phyloP scores from a whole-genome alignment of 129 eudicot genomes.

The Flaveria robusta region DNA sequence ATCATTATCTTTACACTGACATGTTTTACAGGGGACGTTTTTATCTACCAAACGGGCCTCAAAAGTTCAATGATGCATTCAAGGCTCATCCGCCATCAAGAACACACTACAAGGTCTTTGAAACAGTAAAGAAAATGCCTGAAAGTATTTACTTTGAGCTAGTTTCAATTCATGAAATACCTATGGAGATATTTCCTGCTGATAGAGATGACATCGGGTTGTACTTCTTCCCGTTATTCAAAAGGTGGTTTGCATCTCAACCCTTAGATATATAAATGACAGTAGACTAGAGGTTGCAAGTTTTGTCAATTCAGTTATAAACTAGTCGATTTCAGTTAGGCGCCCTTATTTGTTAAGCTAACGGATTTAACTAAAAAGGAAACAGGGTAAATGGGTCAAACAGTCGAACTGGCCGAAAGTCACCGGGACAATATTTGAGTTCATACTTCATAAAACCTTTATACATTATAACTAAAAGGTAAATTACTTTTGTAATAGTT shows the following conservation, averaged over 20 bases:
- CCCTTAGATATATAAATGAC: background rate
- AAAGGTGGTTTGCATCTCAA: conserved; percentile 41
- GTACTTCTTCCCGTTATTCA: conserved; percentile 53
- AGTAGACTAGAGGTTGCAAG: conserved; percentile 35
- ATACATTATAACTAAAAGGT: background rate
- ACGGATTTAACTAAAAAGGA: background rate
- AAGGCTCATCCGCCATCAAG: conserved; percentile 58
- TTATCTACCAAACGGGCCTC: conserved; percentile 27
- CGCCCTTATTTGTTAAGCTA: background rate
- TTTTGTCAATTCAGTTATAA: background rate
- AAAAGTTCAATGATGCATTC: conserved; percentile 33
- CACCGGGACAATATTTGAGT: background rate
- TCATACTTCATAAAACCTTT: background rate
- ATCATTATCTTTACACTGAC: conserved; percentile 16
- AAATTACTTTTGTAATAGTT: background rate
- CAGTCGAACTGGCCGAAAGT: background rate
- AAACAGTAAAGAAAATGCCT: conserved; percentile 54
- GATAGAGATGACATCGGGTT: conserved; percentile 60
- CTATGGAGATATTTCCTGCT: conserved; percentile 47
- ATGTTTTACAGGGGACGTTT: conserved; percentile 59
- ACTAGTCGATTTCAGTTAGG: background rate
- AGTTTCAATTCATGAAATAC: conserved; percentile 31
- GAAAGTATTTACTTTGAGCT: conserved; percentile 51
- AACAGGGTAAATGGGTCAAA: background rate
- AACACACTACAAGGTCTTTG: conserved; percentile 48